Conservation (phyloP, 1,284 basidiomycete species). For the Pseudozyma hubeiensis region DNA sequence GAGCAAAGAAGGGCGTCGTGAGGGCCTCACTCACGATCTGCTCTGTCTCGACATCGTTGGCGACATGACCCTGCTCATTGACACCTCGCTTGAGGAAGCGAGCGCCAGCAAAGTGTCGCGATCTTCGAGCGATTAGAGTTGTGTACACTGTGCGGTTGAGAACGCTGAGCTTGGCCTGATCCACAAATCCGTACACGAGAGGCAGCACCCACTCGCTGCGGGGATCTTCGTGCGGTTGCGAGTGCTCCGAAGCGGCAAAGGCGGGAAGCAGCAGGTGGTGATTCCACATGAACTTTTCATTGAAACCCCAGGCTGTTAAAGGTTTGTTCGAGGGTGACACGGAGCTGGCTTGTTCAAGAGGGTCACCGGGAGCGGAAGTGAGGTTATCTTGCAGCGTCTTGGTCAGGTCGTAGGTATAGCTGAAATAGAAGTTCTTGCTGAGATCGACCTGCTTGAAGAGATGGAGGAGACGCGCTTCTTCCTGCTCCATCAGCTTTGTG, state of each 20-base stretch:
- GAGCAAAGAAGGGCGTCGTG: constrained; percentile 73
- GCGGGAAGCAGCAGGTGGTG: constrained; percentile 83
- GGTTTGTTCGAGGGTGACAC: constrained; percentile 35
- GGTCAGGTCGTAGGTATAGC: constrained; percentile 95
- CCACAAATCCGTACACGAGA: constrained; percentile 93
- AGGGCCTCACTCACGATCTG: constrained; percentile 95
- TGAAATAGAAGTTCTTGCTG: constrained; percentile 99
- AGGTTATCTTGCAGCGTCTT: constrained; percentile 94
- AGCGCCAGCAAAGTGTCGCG: constrained; percentile 94
- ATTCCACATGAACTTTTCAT: constrained; percentile 96
- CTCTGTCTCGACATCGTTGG: constrained; percentile 99
- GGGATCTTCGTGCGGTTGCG: constrained; percentile 29
- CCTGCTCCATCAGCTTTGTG: constrained; percentile 62
- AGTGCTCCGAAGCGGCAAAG: constrained; percentile 66
- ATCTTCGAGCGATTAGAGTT: constrained; percentile 91
- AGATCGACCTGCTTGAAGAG: constrained; percentile 98
- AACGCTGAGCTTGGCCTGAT: constrained; percentile 95
- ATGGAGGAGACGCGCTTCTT: constrained; percentile 75
- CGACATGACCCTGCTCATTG: constrained; percentile 90
- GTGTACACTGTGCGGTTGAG: constrained; percentile 91
- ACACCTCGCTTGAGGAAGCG: constrained; percentile 94
- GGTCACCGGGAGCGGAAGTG: constrained; percentile 70
- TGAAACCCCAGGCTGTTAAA: constrained; percentile 74
- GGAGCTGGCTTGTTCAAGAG: constrained; percentile 66
- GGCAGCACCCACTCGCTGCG: constrained; percentile 86